A percentile compares a stretch with the other conserved stretches of the same genome.
These are phyloP conservation scores for Paramyrothecium sp. DNA, from an alignment of 2,329 filamentous ascomycete genomes.

Conservation along the genomic window DNA sequence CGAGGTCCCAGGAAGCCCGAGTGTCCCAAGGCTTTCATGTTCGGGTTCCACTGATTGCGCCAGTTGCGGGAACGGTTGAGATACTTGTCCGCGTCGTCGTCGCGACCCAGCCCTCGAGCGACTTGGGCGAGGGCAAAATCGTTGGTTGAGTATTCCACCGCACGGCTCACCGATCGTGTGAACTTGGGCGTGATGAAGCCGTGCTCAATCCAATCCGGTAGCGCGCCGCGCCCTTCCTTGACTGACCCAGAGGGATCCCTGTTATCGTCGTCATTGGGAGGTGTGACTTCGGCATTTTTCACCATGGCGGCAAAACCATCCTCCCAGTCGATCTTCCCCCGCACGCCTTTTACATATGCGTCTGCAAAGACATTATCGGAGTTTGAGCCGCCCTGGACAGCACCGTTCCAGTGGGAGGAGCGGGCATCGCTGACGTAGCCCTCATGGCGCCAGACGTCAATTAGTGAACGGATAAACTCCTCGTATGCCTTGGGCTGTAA, in stretches of 20 bases:
- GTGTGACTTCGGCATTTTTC: conserved; percentile 64
- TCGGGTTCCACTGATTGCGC: conserved; percentile 69
- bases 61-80: conserved; percentile 64
- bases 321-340: conserved; percentile 62
- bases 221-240: conserved; percentile 65
- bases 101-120: conserved; percentile 54
- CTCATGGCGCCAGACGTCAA: conserved; percentile 66
- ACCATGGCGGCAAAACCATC: conserved; percentile 63
- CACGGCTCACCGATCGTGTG: conserved; percentile 60
- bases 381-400: conserved; percentile 68
- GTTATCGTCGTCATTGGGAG: conserved; percentile 57
- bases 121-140: conserved; percentile 68
- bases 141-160: conserved; percentile 67
- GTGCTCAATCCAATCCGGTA: conserved; percentile 65
- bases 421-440: conserved; percentile 65
- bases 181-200: conserved; percentile 66
- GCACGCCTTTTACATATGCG: conserved; percentile 67
- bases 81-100: conserved; percentile 54
- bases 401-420: conserved; percentile 68
- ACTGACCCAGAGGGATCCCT: conserved; percentile 59
- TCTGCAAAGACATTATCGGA: conserved; percentile 72
- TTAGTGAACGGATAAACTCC: conserved; percentile 64
- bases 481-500: conserved; percentile 62
- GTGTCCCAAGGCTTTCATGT: conserved; percentile 57
- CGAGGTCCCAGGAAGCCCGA: conserved; percentile 66